Evolutionary conservation across 1,284 basidiomycete species (phyloP).

Genomic region (Ganoderma meredithae): DNA sequence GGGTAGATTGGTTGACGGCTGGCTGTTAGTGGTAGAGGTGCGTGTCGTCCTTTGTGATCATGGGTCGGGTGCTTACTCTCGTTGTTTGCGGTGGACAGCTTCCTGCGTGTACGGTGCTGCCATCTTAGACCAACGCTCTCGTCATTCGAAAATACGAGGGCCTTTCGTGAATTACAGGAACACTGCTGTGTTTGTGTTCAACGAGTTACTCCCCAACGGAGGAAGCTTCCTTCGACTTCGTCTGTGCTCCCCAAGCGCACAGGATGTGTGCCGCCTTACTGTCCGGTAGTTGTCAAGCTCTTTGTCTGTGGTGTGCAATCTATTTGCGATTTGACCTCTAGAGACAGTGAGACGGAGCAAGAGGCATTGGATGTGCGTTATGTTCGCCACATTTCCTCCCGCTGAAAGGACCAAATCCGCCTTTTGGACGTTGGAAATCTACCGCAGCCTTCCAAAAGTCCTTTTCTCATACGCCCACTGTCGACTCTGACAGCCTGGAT

Average conservation of each 20-base stretch:
- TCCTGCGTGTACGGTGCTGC: constrained; percentile 1
- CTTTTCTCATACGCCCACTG: background rate
- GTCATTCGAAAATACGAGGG: background rate
- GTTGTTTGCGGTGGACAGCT: background rate
- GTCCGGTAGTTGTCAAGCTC: background rate
- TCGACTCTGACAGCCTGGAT: background rate
- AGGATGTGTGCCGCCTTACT: background rate
- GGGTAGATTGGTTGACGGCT: background rate
- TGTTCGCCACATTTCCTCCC: background rate
- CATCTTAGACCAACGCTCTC: background rate
- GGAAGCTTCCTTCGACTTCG: background rate
- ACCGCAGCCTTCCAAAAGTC: background rate
- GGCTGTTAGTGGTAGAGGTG: constrained; percentile 20
- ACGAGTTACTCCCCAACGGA: background rate
- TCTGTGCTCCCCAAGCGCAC: background rate
- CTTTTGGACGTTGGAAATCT: background rate
- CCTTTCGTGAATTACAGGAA: background rate
- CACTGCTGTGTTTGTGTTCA: background rate
- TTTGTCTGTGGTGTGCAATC: background rate
- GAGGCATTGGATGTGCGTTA: background rate
- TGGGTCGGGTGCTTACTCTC: background rate
- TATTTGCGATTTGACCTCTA: background rate
- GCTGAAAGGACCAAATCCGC: background rate
- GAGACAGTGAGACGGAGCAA: background rate
- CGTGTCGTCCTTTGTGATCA: background rate